Percentiles rank a stretch among this genome's conserved stretches.
These are phyloP conservation scores for Collybiopsis luxurians DNA, from an alignment of 768 basidiomycete genomes.

Conservation along the genomic window DNA sequence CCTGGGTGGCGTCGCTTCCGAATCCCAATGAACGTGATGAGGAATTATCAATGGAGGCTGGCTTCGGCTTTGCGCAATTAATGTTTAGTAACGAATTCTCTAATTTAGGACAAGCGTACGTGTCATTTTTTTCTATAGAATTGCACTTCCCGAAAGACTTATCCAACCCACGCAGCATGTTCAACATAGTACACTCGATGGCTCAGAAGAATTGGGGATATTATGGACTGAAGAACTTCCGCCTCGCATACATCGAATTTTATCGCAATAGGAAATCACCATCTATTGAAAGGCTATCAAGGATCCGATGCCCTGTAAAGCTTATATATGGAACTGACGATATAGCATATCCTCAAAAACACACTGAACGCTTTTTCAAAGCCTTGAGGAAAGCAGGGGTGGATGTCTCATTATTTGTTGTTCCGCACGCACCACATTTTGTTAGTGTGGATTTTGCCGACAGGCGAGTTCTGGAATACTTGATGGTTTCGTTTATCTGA, in stretches of 20 bases:
- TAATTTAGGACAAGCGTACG: constrained; percentile 2
- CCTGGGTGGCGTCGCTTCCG: not conserved
- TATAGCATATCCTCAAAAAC: constrained; percentile 18
- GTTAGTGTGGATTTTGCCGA: constrained; percentile 13
- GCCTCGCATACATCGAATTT: constrained; percentile 15
- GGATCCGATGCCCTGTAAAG: constrained; percentile 18
- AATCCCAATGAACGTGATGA: not conserved
- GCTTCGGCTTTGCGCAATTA: constrained; percentile 2
- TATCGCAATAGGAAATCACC: constrained; percentile 10
- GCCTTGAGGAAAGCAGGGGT: constrained; percentile 19
- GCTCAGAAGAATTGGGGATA: constrained; percentile 14
- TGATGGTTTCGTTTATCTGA: too few species aligned
- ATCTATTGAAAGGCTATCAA: constrained; percentile 12
- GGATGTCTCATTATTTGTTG: constrained; percentile 10
- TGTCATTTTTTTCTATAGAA: not conserved
- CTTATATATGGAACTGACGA: constrained; percentile 22
- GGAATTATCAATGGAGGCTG: not conserved
- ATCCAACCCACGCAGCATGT: not conserved
- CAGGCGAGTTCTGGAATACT: constrained; percentile 17
- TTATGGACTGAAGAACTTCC: constrained; percentile 4
- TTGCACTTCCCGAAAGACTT: not conserved
- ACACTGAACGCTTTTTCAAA: constrained; percentile 14
- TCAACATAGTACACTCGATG: not conserved
- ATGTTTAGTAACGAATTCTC: constrained; percentile 4
- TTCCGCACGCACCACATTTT: constrained; percentile 19